Percentiles rank a stretch among this genome's conserved stretches.
These are phyloP conservation scores for Microbotryum saponariae DNA, from an alignment of 1,284 basidiomycete species.

Conservation along the genomic window DNA sequence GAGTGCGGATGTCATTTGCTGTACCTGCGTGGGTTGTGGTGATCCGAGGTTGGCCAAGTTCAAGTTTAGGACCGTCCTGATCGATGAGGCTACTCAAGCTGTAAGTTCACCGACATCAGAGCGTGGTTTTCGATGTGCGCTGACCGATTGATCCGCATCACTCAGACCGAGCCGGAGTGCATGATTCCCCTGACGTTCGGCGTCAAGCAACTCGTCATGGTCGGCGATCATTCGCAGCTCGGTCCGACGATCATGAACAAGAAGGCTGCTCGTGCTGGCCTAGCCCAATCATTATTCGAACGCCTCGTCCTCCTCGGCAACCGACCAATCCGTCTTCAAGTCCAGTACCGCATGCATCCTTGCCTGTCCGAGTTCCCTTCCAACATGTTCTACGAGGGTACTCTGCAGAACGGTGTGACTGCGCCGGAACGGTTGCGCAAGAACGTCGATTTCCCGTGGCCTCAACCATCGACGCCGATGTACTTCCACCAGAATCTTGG, in stretches of 20 bases:
- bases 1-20: constrained; percentile 96
- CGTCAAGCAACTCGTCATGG: constrained; percentile 96
- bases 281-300: constrained; percentile 96
- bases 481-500: constrained; percentile 99
- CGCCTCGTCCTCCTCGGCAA: constrained; percentile 91
- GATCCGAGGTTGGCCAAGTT: constrained; percentile 91
- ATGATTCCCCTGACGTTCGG: constrained; percentile 98
- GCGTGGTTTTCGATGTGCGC: background rate
- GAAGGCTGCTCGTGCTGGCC: constrained; percentile 93
- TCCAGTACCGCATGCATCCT: constrained; percentile 99
- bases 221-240: constrained; percentile 73
- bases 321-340: constrained; percentile 93
- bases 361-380: constrained; percentile 98
- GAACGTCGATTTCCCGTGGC: constrained; percentile 99
- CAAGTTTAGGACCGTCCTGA: constrained; percentile 96
- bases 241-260: constrained; percentile 99
- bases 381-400: constrained; percentile 99
- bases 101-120: constrained; percentile 47
- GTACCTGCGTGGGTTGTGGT: constrained; percentile 95
- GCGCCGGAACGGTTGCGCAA: constrained; percentile 93
- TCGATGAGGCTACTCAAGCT: constrained; percentile 97
- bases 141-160: constrained; percentile 21
- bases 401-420: constrained; percentile 96
- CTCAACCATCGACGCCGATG: constrained; percentile 95
- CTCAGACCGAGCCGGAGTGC: constrained; percentile 60